Evolutionary conservation across 306 rosid species (phyloP).

Genomic region (Pyrus pyrifolia): DNA sequence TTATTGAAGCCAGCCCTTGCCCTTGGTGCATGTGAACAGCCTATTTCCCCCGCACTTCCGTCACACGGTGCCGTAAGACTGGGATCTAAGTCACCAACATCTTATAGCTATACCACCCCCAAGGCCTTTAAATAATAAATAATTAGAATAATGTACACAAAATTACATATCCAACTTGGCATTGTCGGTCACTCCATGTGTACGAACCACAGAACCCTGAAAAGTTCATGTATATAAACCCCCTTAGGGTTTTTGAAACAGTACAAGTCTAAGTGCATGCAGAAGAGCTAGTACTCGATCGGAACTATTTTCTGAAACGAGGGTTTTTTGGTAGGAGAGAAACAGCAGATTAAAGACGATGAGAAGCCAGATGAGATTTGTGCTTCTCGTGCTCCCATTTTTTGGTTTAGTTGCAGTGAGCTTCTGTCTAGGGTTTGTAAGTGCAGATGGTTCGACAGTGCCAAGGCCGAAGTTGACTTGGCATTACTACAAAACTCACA

Average conservation of each 20-base stretch:
- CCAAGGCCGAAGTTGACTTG: constrained; percentile 35
- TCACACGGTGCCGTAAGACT: constrained; percentile 41
- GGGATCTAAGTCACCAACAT: not conserved
- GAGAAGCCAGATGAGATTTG: not conserved
- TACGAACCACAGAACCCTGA: not conserved
- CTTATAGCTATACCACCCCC: not conserved
- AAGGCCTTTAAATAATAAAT: not conserved
- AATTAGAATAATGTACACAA: not conserved
- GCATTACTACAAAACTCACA: constrained; percentile 52
- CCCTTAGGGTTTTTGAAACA: not conserved
- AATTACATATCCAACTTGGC: not conserved
- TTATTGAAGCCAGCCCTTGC: not conserved
- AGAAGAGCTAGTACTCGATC: not conserved
- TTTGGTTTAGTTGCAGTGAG: constrained; percentile 24
- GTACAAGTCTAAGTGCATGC: not conserved
- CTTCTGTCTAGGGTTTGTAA: constrained; percentile 18
- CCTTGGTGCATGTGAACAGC: constrained; percentile 46
- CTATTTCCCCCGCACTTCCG: constrained; percentile 20
- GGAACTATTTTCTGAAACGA: not conserved
- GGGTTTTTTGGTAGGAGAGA: not conserved
- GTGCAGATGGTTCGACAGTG: constrained; percentile 9
- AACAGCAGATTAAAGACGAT: constrained; percentile 18
- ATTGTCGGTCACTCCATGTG: constrained; percentile 5
- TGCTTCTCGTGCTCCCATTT: constrained; percentile 15
- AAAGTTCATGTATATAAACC: constrained; percentile 5